phyloP scores from a whole-genome alignment of 495 filamentous ascomycete genomes.

The Cercophora newfieldiana region DNA sequence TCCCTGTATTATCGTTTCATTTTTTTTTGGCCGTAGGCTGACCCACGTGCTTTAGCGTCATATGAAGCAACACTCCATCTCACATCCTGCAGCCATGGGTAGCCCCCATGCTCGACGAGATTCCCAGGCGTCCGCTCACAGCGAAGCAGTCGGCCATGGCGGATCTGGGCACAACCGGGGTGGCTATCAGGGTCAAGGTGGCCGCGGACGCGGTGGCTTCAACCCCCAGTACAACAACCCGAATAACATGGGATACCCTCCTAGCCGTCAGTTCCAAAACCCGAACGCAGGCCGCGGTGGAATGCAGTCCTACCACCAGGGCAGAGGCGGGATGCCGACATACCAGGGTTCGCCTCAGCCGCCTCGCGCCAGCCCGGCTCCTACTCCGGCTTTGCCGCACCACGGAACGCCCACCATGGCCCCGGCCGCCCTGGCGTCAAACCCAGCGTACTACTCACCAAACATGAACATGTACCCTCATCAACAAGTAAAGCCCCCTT shows the following conservation, averaged over 20 bases:
- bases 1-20: background rate
- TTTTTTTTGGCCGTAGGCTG: slow-evolving; percentile 24
- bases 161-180: slow-evolving; percentile 52
- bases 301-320: slow-evolving; percentile 65
- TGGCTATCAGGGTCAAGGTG: slow-evolving; percentile 40
- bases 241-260: slow-evolving; percentile 68
- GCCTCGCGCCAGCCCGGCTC: slow-evolving; percentile 65
- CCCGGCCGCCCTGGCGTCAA: slow-evolving; percentile 56
- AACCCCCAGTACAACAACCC: slow-evolving; percentile 58
- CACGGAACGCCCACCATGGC: slow-evolving; percentile 67
- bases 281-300: slow-evolving; percentile 64
- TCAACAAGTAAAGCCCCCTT: slow-evolving; percentile 65
- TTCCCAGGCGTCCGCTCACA: slow-evolving; percentile 77
- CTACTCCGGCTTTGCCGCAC: slow-evolving; percentile 63
- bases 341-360: slow-evolving; percentile 70
- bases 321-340: slow-evolving; percentile 55
- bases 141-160: slow-evolving; percentile 68
- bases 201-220: slow-evolving; percentile 63
- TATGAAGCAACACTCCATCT: slow-evolving; percentile 49
- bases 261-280: slow-evolving; percentile 55
- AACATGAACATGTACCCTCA: slow-evolving; percentile 49
- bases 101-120: slow-evolving; percentile 75
- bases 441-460: slow-evolving; percentile 57
- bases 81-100: slow-evolving; percentile 63
- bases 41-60: slow-evolving; percentile 50